Evolutionary conservation across 2,329 filamentous ascomycete genomes (phyloP), one percentile per base, ranked within the genome.

Genomic region (Juglanconis juglandina): DNA sequence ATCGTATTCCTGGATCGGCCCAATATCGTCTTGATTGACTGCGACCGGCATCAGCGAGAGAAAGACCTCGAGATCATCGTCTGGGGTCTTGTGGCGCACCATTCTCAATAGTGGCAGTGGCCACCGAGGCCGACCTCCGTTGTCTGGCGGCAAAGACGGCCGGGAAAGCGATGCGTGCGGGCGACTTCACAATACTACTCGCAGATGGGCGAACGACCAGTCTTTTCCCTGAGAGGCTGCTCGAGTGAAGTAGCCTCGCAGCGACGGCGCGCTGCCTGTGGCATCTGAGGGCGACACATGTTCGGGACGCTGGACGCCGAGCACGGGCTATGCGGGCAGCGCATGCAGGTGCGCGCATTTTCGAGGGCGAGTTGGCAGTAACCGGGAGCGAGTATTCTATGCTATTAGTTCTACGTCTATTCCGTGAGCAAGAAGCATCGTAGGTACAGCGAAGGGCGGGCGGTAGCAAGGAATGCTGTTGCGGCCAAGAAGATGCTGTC

Each of bases 1-100:
- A 72, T 97, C 89, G 74, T 99, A 99, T 74, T 98, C 94, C 65
- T 87, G 83, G 69, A 98, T 82, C 2, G 95, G 95, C 0, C 93
- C 93, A 63, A 79, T 71, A 47, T 75, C 71, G 51, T 77, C 74
- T 10, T 65, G 53, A 60, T 75, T 71, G 49, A 64, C 65, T 63
- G 42, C 33, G 14, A 10, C 5, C 30, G 37, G n/a, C 11, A 44
- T 58, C 39, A 64, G 51, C 17, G n/a, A 24, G 35, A n/a, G n/a
- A 6, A 13, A 7, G 10, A 10, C 24, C 3, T 32, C 24, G 7
- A 52, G n/a, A n/a, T 33, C 5, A n/a, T 14, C 14, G 3, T 2
- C 37, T 39, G 9, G 5, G 46, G 5, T 13, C 24, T 17, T 4
- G 10, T 42, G 13, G 42, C 61, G 47, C 58, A 67, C 66, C 62